These are phyloP conservation scores for Citrus mangshanensis DNA, from an alignment of 345 rosid species.

Conservation along the genomic window DNA sequence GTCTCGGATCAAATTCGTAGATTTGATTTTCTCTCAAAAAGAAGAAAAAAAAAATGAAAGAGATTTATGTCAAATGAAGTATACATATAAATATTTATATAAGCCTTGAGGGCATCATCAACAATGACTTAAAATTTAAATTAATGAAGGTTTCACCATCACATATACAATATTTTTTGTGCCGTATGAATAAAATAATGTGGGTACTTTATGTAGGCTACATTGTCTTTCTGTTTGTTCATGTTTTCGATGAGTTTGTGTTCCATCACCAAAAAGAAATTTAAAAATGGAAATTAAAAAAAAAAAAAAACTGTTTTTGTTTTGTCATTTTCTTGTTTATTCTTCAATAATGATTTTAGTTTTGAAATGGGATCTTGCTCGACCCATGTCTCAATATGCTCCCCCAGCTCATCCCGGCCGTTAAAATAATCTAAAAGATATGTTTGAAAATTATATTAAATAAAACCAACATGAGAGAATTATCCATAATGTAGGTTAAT, in stretches of 20 bases:
- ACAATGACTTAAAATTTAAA: background rate
- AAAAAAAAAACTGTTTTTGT: slow-evolving; percentile 15
- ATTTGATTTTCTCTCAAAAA: background rate
- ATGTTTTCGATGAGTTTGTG: slow-evolving; percentile 26
- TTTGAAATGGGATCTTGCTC: slow-evolving; percentile 44
- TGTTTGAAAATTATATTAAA: background rate
- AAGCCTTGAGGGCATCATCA: background rate
- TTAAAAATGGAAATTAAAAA: background rate
- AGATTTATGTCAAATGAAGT: background rate
- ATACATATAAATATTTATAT: background rate
- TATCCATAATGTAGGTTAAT: background rate
- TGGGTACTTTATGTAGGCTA: slow-evolving; percentile 11
- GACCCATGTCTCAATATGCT: slow-evolving; percentile 41
- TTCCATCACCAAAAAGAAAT: background rate
- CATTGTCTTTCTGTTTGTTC: slow-evolving; percentile 22
- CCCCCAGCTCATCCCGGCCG: slow-evolving; percentile 55
- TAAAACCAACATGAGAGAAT: background rate
- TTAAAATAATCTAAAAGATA: slow-evolving; percentile 19
- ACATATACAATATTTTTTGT: background rate
- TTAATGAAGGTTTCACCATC: background rate
- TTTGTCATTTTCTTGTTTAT: slow-evolving; percentile 78
- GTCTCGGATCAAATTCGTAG: background rate
- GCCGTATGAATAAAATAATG: background rate
- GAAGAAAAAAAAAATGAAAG: background rate
- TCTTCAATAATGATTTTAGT: slow-evolving; percentile 57